Conservation (phyloP, 2,329 filamentous ascomycete genomes). For the Ceratocystis ficicola region DNA sequence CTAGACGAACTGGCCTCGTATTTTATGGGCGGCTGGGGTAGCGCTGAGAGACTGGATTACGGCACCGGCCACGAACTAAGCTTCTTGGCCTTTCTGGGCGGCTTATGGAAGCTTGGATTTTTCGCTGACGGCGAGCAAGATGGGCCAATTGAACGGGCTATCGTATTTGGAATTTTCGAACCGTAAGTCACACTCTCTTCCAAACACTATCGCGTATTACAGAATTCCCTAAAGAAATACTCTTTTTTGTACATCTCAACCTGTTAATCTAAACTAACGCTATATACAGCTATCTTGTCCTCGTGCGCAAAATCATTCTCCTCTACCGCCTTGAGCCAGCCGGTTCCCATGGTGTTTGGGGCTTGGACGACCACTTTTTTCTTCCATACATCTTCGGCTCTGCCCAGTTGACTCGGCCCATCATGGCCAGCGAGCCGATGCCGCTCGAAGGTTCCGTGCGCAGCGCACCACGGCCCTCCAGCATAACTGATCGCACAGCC, state of each 20-base stretch:
- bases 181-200: conserved; percentile 44
- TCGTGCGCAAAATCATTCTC: conserved; percentile 71
- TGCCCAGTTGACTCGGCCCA: conserved; percentile 71
- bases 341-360: conserved; percentile 95
- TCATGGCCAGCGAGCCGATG: conserved; percentile 46
- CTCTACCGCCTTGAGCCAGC: conserved; percentile 91
- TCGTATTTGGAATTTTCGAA: conserved; percentile 73
- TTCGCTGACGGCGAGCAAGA: conserved; percentile 48
- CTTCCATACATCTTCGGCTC: conserved; percentile 90
- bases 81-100: conserved; percentile 81
- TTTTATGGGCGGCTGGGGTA: conserved; percentile 76
- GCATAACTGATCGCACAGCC: conserved; percentile 51
- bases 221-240: not conserved
- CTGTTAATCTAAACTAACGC: conserved; percentile 19
- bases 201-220: not conserved
- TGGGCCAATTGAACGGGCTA: conserved; percentile 57
- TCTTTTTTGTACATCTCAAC: not conserved
- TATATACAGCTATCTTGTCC: conserved; percentile 54
- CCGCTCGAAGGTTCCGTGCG: conserved; percentile 68
- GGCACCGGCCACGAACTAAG: conserved; percentile 93
- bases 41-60: conserved; percentile 79
- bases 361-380: conserved; percentile 94
- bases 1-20: conserved; percentile 39
- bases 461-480: conserved; percentile 57
- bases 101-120: conserved; percentile 78